Evolutionary conservation across 345 rosid species (phyloP), one percentile per base, ranked within the genome.

Genomic region (Gynandropsis gynandra): DNA sequence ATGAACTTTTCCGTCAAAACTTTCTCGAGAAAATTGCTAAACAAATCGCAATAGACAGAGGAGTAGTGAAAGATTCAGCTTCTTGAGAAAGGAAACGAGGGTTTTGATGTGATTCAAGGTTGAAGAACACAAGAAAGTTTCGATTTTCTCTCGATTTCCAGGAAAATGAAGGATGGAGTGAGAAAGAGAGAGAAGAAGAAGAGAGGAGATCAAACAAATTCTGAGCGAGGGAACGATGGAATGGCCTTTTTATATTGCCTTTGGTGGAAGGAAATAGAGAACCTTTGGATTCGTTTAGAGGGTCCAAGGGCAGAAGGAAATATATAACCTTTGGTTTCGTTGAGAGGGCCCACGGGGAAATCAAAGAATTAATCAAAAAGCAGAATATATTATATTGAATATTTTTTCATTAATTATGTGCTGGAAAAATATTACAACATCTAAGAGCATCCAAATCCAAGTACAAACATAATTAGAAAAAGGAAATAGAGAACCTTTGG

Each of bases 31-130:
- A 55, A 37, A 37, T n/a, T 46, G 41, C 56, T 21, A 31, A 24
- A 52, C 55, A 53, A 66, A 48, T 58, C 46, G 46, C 58, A 53
- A 39, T 72, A 66, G 54, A 57, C 65, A 66, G 52, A 60, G 73
- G 52, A 61, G 20, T 42, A 21, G 49, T 40, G 7, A 47, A 54
- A 59, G 36, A 59, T 63, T 52, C 57, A 62, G 53, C 52, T 10
- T 15, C 43, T 40, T 55, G 69, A 55, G 29, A 43, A 47, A 5
- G 16, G 17, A 33, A 51, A 19, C 38, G 15, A 46, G 39, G 17
- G 2, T 18, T 29, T 62, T 14, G 21, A 53, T 44, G 47, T 12
- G 53, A 61, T 14, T 40, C 56, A 50, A 58, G 16, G 57, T 31
- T 38, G 48, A 36, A 37, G 32, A 45, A 35, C 13, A 29, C 2